Evolutionary conservation across 139 green algal genomes (phyloP).

Genomic region (Mychonastes homosphaera): DNA sequence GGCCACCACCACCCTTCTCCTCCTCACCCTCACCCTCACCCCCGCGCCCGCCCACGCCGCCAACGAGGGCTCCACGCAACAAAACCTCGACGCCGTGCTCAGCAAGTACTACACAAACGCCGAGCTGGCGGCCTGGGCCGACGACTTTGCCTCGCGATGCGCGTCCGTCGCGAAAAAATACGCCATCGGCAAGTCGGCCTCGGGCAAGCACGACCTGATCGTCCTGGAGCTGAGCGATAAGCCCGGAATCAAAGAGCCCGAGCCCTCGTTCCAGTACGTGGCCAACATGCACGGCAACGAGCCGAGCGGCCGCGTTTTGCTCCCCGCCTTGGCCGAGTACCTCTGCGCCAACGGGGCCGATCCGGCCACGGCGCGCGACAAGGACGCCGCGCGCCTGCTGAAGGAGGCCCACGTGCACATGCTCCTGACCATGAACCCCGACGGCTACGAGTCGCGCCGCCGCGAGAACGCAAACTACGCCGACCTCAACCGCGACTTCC

Average conservation of each 20-base stretch:
- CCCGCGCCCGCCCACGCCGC: too few relatives aligned
- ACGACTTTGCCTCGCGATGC: conserved; percentile 14
- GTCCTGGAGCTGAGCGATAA: conserved; percentile 53
- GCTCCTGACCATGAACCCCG: conserved; percentile 76
- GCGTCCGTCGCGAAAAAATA: conserved; percentile 4
- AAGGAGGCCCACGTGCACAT: conserved; percentile 52
- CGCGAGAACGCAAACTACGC: conserved; percentile 57
- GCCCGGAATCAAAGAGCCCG: conserved; percentile 24
- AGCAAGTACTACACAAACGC: too few relatives aligned
- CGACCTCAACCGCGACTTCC: conserved; percentile 92
- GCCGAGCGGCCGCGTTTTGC: conserved; percentile 61
- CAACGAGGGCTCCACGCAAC: too few relatives aligned
- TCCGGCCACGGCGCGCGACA: too few relatives aligned
- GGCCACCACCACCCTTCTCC: too few relatives aligned
- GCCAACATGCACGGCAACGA: conserved; percentile 86
- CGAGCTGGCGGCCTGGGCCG: conserved; percentile 12
- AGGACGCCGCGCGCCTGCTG: conserved; percentile 36
- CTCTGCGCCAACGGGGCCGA: conserved; percentile 59
- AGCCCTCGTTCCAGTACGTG: conserved; percentile 60
- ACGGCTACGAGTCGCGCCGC: conserved; percentile 55
- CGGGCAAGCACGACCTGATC: conserved; percentile 31
- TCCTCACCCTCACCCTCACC: too few relatives aligned
- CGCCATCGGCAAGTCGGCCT: conserved; percentile 38
- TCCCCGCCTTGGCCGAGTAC: conserved; percentile 63
- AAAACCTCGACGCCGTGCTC: too few relatives aligned